These are phyloP conservation scores for Piper betle DNA, from an alignment of 164 flowering plant genomes.

Conservation along the genomic window DNA sequence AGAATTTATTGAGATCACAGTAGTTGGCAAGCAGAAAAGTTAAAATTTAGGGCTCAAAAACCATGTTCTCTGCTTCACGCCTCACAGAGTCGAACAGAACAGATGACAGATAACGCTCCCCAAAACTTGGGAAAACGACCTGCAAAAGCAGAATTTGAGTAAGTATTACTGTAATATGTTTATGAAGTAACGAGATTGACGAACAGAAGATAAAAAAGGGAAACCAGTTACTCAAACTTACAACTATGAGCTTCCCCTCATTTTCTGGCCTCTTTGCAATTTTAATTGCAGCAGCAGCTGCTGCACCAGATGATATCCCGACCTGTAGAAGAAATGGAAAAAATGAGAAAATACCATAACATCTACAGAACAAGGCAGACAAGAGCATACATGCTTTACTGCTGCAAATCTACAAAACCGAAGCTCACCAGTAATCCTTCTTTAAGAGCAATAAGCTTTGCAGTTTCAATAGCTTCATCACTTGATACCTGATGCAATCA, in stretches of 20 bases:
- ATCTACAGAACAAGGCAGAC: neutral
- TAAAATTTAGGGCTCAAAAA: too few species aligned
- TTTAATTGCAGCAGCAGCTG: conserved; percentile 18
- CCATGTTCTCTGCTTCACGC: too few species aligned
- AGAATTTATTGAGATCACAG: too few species aligned
- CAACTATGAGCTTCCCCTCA: conserved; percentile 73
- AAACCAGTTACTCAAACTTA: conserved; percentile 9
- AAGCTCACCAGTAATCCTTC: neutral
- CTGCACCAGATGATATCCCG: conserved; percentile 19
- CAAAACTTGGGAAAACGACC: too few species aligned
- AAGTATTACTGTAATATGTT: too few species aligned
- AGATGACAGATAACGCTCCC: too few species aligned
- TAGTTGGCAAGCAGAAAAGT: too few species aligned
- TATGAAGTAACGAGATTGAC: too few species aligned
- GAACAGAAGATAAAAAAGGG: too few species aligned
- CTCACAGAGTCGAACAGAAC: too few species aligned
- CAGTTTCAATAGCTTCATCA: conserved; percentile 10
- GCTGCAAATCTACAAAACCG: neutral
- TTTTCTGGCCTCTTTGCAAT: conserved; percentile 44
- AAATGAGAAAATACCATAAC: neutral
- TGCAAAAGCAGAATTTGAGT: too few species aligned
- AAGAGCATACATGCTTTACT: neutral
- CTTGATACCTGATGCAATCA: conserved; percentile 5
- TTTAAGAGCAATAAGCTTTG: too few species aligned
- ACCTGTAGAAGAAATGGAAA: conserved; percentile 7